phyloP scores from a whole-genome alignment of 1,284 basidiomycete genomes.

The Lignosus rhinocerotis region DNA sequence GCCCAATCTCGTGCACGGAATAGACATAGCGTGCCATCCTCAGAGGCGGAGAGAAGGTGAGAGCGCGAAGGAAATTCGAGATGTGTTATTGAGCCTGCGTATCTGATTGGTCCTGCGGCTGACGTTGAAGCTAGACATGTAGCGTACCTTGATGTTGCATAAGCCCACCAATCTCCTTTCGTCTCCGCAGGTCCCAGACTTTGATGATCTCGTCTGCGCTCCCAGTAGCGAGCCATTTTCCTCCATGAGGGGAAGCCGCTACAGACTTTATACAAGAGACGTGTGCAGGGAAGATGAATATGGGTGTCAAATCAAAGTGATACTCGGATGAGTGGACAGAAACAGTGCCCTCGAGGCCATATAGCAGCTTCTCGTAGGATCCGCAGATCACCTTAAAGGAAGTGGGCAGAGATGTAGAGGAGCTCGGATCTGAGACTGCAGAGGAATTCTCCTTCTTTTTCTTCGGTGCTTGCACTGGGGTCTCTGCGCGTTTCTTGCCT shows the following conservation, averaged over 20 bases:
- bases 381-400: slow-evolving; percentile 89
- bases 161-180: slow-evolving; percentile 91
- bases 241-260: slow-evolving; percentile 81
- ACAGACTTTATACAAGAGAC: slow-evolving; percentile 91
- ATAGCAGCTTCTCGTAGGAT: slow-evolving; percentile 94
- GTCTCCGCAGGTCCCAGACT: slow-evolving; percentile 92
- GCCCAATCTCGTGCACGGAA: slow-evolving; percentile 95
- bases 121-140: neutral
- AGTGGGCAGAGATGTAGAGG: slow-evolving; percentile 35
- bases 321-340: slow-evolving; percentile 38
- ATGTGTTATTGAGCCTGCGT: slow-evolving; percentile 85
- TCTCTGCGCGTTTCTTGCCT: slow-evolving; percentile 22
- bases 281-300: slow-evolving; percentile 97
- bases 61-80: slow-evolving; percentile 87
- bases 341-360: slow-evolving; percentile 80
- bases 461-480: slow-evolving; percentile 7
- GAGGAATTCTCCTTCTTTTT: slow-evolving; percentile 1
- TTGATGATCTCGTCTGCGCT: slow-evolving; percentile 95
- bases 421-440: slow-evolving; percentile 14
- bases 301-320: slow-evolving; percentile 66
- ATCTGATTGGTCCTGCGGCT: neutral
- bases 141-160: slow-evolving; percentile 86
- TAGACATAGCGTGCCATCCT: slow-evolving; percentile 86
- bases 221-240: slow-evolving; percentile 95
- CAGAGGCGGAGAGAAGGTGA: slow-evolving; percentile 87